Evolutionary conservation across 257 asterid genomes (phyloP).

Genomic region (Solanum dulcamara): DNA sequence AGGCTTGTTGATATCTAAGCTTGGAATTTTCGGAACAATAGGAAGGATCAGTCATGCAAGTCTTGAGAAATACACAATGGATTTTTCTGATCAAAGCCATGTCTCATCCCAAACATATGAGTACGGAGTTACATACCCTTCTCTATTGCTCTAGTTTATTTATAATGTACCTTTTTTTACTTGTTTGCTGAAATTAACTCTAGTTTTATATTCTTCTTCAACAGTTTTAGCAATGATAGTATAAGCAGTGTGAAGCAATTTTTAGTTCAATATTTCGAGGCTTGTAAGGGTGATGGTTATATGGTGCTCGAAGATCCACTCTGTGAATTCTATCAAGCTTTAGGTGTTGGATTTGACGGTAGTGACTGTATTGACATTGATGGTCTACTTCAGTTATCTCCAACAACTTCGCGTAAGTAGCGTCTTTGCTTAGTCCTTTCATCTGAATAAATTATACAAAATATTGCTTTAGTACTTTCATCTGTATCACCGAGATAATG

Average conservation of each 20-base stretch:
- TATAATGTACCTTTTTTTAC: too few species aligned
- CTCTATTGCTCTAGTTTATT: background rate
- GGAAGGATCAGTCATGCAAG: constrained; percentile 53
- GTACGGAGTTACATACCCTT: constrained; percentile 18
- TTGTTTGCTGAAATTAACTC: background rate
- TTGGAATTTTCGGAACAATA: constrained; percentile 55
- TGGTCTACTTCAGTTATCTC: constrained; percentile 16
- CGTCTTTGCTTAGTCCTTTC: background rate
- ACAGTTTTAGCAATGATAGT: constrained; percentile 44
- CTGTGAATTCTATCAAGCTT: constrained; percentile 37
- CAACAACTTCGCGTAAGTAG: constrained; percentile 20
- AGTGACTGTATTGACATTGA: background rate
- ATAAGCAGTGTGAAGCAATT: constrained; percentile 38
- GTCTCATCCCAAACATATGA: constrained; percentile 35
- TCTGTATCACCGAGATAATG: background rate
- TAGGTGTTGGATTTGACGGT: constrained; percentile 41
- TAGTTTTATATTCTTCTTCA: background rate
- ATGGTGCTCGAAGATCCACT: constrained; percentile 43
- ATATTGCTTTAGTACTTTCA: background rate
- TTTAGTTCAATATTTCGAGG: constrained; percentile 44
- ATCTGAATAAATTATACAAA: background rate
- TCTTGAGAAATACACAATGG: constrained; percentile 25
- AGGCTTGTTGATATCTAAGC: constrained; percentile 35
- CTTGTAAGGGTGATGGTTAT: constrained; percentile 40
- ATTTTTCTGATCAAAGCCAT: too few species aligned